These are phyloP conservation scores for Ocimum tenuiflorum DNA, from an alignment of 257 asterid genomes.

Conservation along the genomic window DNA sequence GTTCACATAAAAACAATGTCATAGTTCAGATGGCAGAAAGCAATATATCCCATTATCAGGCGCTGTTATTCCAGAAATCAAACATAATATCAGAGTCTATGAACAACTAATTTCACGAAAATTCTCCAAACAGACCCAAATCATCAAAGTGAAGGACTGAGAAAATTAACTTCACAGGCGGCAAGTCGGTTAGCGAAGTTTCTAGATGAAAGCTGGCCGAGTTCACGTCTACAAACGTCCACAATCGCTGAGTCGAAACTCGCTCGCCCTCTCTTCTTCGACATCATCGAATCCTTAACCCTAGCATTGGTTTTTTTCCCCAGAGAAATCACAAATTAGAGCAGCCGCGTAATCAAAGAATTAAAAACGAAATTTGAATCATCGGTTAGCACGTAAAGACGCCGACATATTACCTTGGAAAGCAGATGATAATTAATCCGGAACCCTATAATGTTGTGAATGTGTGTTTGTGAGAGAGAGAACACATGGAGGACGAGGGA, in stretches of 20 bases:
- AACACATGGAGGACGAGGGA: neutral
- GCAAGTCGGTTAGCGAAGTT: slow-evolving; percentile 61
- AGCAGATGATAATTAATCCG: neutral
- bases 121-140: neutral
- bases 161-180: slow-evolving; percentile 58
- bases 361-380: neutral
- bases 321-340: neutral
- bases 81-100: neutral
- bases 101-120: neutral
- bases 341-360: slow-evolving; percentile 10
- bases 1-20: neutral
- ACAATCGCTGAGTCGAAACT: slow-evolving; percentile 45
- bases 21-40: neutral
- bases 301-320: slow-evolving; percentile 3
- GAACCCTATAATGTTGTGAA: neutral
- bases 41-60: neutral
- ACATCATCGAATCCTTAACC: slow-evolving; percentile 21
- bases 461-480: neutral
- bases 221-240: slow-evolving; percentile 70
- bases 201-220: slow-evolving; percentile 62
- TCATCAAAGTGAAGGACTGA: neutral
- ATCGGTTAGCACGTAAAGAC: neutral
- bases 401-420: neutral
- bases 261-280: slow-evolving; percentile 39
- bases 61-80: neutral